Conservation (phyloP, 1,284 basidiomycete species). For the Crepidotus sp. region DNA sequence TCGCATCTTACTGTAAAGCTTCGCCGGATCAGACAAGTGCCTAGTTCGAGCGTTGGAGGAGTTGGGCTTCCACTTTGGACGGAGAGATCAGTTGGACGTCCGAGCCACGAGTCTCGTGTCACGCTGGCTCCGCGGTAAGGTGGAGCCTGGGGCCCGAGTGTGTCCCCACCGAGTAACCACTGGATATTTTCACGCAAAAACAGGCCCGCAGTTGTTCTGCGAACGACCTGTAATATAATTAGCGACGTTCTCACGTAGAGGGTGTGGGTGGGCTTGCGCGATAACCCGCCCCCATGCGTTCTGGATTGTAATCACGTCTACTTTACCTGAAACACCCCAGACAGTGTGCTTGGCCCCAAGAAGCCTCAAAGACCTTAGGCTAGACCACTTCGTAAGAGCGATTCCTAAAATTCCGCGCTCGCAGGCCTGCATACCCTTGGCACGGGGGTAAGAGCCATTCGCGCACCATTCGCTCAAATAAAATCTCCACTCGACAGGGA, state of each 20-base stretch:
- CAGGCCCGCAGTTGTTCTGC: neutral
- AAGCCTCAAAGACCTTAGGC: neutral
- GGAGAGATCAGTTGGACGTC: neutral
- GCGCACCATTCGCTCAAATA: neutral
- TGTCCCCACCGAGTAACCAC: no score
- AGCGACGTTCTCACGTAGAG: slow-evolving; percentile 1
- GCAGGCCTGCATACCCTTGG: slow-evolving; percentile 1
- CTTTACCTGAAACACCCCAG: neutral
- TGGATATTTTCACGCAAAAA: neutral
- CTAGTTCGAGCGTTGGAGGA: neutral
- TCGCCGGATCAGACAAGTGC: slow-evolving; percentile 1
- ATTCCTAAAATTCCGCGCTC: neutral
- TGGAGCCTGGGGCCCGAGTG: neutral
- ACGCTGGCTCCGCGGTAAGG: neutral
- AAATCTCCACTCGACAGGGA: neutral
- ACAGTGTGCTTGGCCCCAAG: neutral
- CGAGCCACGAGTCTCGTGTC: neutral
- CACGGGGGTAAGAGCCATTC: neutral
- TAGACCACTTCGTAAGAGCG: neutral
- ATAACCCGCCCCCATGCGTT: neutral
- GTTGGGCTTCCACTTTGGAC: slow-evolving; percentile 1
- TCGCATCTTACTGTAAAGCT: neutral
- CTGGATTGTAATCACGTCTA: neutral
- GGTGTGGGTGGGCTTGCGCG: neutral
- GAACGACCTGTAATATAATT: neutral